These are phyloP conservation scores for Naganishia sp. DNA, from an alignment of 1,284 basidiomycete species.

Conservation along the genomic window DNA sequence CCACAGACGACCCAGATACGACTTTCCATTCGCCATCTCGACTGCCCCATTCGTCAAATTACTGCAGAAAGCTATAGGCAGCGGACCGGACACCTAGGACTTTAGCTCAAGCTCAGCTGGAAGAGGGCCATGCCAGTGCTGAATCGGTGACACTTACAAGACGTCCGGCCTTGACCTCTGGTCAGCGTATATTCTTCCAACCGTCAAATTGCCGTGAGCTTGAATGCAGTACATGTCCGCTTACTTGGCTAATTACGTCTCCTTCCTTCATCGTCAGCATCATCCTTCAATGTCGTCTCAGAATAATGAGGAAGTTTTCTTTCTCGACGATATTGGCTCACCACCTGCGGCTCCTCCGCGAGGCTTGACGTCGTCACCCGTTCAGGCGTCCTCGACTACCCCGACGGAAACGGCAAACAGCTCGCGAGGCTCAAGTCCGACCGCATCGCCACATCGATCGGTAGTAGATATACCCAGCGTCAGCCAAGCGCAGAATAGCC, in stretches of 20 bases:
- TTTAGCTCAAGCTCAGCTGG: neutral
- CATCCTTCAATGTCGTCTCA: conserved; percentile 10
- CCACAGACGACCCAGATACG: too few species aligned
- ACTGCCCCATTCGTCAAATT: neutral
- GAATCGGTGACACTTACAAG: neutral
- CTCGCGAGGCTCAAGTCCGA: conserved; percentile 20
- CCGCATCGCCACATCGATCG: conserved; percentile 20
- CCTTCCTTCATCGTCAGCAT: neutral
- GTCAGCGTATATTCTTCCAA: conserved; percentile 8
- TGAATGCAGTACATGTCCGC: neutral
- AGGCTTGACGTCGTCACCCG: conserved; percentile 10
- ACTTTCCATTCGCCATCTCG: too few species aligned
- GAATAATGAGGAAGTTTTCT: conserved; percentile 20
- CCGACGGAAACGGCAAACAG: conserved; percentile 24
- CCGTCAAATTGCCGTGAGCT: neutral
- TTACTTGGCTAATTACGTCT: neutral
- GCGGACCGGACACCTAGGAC: too few species aligned
- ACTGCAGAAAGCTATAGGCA: neutral
- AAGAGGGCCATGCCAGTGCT: conserved; percentile 20
- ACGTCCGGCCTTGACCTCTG: conserved; percentile 8
- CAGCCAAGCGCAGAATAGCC: neutral
- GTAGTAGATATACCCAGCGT: conserved; percentile 17
- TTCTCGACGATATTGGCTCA: conserved; percentile 22
- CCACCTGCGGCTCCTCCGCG: conserved; percentile 10
- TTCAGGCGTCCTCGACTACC: conserved; percentile 8